Evolutionary conservation across 2,329 filamentous ascomycete species (phyloP).

Genomic region (Periconia macrospinosa): DNA sequence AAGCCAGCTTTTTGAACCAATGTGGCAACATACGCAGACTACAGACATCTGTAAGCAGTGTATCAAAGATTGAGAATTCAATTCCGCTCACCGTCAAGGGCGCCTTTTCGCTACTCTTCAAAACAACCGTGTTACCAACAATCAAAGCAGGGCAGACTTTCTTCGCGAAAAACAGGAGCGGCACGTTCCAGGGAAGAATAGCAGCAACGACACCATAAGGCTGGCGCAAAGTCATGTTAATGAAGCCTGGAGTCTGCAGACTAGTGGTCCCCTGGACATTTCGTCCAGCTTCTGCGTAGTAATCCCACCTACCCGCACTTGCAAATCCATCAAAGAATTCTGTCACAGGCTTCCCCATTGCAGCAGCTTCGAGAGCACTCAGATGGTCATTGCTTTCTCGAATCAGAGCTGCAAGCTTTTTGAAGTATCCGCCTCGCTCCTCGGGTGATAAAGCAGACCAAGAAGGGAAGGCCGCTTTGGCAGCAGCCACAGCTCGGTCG

Average conservation of each 20-base stretch:
- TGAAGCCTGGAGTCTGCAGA: slow-evolving; percentile 32
- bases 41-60: slow-evolving; percentile 61
- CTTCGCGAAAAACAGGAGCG: slow-evolving; percentile 27
- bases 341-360: slow-evolving; percentile 83
- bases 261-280: slow-evolving; percentile 83
- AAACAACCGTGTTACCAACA: slow-evolving; percentile 36
- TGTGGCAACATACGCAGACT: slow-evolving; percentile 77
- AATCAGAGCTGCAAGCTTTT: slow-evolving; percentile 73
- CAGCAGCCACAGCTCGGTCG: slow-evolving; percentile 69
- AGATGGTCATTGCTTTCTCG: slow-evolving; percentile 79
- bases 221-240: slow-evolving; percentile 74
- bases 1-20: slow-evolving; percentile 78
- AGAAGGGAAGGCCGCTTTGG: slow-evolving; percentile 71
- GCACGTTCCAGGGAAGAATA: slow-evolving; percentile 66
- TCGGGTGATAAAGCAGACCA: slow-evolving; percentile 59
- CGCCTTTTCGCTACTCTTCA: slow-evolving; percentile 44
- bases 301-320: slow-evolving; percentile 76
- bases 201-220: slow-evolving; percentile 77
- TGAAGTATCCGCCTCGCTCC: slow-evolving; percentile 31
- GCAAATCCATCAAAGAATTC: slow-evolving; percentile 78
- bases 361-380: slow-evolving; percentile 78
- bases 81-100: slow-evolving; percentile 70
- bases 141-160: slow-evolving; percentile 36
- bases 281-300: slow-evolving; percentile 73
- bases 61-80: slow-evolving; percentile 64